A percentile compares a stretch with the other conserved stretches of the same genome.
Conservation (phyloP, 441 rosid species). For the Corymbia citriodora region DNA sequence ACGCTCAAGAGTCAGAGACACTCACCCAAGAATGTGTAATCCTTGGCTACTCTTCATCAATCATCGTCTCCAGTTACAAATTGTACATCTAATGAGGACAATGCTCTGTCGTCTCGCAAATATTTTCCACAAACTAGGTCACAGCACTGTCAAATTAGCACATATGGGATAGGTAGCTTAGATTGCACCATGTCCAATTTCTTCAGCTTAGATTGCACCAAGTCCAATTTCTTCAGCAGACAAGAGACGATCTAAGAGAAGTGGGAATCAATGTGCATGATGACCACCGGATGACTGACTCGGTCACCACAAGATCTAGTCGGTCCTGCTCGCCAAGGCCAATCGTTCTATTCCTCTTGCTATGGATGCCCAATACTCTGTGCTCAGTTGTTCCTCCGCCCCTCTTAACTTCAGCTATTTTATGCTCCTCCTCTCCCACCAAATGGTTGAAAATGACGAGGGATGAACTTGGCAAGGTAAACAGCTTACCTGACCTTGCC, state of each 20-base stretch:
- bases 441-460: constrained; percentile 6
- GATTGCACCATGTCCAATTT: background rate
- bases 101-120: background rate
- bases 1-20: background rate
- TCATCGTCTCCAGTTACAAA: background rate
- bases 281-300: constrained; percentile 68
- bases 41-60: background rate
- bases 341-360: constrained; percentile 54
- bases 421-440: constrained; percentile 22
- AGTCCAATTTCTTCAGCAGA: constrained; percentile 29
- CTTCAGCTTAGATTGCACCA: constrained; percentile 4
- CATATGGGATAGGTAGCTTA: background rate
- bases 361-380: constrained; percentile 32
- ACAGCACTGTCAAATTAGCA: background rate
- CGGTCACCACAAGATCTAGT: constrained; percentile 39
- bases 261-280: constrained; percentile 55
- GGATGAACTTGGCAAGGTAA: constrained; percentile 21
- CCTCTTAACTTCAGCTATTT: constrained; percentile 23
- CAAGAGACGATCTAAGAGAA: constrained; percentile 48
- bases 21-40: background rate
- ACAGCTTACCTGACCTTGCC: constrained; percentile 17
- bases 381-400: constrained; percentile 28
- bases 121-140: background rate
- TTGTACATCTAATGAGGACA: background rate
- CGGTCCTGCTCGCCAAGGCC: constrained; percentile 50